Evolutionary conservation across 345 rosid genomes (phyloP).

Genomic region (Hypericum androsaemum): DNA sequence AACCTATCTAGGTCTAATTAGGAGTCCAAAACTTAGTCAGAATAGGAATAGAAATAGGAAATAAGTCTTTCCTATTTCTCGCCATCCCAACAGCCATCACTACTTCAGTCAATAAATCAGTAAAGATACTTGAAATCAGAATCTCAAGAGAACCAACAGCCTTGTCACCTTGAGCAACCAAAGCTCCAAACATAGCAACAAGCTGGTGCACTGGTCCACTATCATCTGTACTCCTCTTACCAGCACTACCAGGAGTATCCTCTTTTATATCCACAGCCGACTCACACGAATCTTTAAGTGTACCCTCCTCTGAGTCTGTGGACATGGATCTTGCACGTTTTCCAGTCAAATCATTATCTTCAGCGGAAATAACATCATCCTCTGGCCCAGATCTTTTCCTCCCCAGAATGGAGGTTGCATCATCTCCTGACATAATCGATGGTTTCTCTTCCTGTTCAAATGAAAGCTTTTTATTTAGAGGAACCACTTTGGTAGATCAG

Average conservation of each 20-base stretch:
- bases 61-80: no score
- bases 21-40: no score
- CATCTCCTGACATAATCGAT: slow-evolving; percentile 28
- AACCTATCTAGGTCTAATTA: no score
- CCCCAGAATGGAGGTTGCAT: slow-evolving; percentile 25
- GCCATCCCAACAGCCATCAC: no score
- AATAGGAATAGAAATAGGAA: no score
- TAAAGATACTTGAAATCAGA: slow-evolving; percentile 85
- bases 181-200: slow-evolving; percentile 81
- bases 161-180: slow-evolving; percentile 95
- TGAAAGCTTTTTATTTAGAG: slow-evolving; percentile 18
- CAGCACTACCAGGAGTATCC: slow-evolving; percentile 34
- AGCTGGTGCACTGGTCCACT: slow-evolving; percentile 84
- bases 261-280: slow-evolving; percentile 30
- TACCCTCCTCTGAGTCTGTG: slow-evolving; percentile 47
- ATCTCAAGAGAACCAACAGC: slow-evolving; percentile 76
- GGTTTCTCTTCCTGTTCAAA: slow-evolving; percentile 46
- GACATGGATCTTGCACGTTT: slow-evolving; percentile 61
- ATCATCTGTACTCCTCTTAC: slow-evolving; percentile 37
- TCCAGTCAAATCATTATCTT: slow-evolving; percentile 40
- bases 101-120: slow-evolving; percentile 92
- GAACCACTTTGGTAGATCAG: slow-evolving; percentile 1
- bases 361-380: slow-evolving; percentile 35
- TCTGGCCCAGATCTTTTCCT: slow-evolving; percentile 67
- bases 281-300: slow-evolving; percentile 39